A percentile compares a stretch with the other conserved stretches of the same genome.
phyloP scores from a whole-genome alignment of 345 rosid species.

The Citrus cavaleriei region DNA sequence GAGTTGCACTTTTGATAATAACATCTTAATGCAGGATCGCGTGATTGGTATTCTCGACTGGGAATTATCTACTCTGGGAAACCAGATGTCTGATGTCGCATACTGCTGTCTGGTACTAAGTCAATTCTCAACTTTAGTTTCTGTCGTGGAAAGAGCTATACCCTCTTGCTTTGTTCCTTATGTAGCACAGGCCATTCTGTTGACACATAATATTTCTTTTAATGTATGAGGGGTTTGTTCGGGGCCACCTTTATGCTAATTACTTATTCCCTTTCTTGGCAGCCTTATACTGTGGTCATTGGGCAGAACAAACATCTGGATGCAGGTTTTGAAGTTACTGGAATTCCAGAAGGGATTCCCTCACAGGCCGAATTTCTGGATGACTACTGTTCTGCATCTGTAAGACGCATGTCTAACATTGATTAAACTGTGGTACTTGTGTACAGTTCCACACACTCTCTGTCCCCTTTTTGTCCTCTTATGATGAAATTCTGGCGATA shows the following conservation, averaged over 20 bases:
- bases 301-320: conserved; percentile 26
- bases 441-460: background rate
- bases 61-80: conserved; percentile 96
- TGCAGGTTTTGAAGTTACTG: conserved; percentile 58
- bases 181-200: background rate
- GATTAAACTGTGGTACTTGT: conserved; percentile 2
- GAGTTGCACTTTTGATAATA: background rate
- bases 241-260: background rate
- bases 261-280: conserved; percentile 25
- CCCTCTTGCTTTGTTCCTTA: background rate
- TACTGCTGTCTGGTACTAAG: conserved; percentile 70
- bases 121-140: conserved; percentile 12
- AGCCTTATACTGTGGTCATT: conserved; percentile 55
- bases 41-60: conserved; percentile 94
- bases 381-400: conserved; percentile 76
- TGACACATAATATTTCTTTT: background rate
- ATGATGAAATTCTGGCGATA: conserved; percentile 2
- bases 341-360: conserved; percentile 85
- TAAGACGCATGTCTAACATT: conserved; percentile 30
- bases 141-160: conserved; percentile 7
- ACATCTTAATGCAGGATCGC: conserved; percentile 57
- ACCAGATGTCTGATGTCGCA: conserved; percentile 96
- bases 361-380: conserved; percentile 75
- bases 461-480: background rate
- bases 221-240: background rate